phyloP scores from a whole-genome alignment of 306 rosid species.

The Pachyrhizus erosus region DNA sequence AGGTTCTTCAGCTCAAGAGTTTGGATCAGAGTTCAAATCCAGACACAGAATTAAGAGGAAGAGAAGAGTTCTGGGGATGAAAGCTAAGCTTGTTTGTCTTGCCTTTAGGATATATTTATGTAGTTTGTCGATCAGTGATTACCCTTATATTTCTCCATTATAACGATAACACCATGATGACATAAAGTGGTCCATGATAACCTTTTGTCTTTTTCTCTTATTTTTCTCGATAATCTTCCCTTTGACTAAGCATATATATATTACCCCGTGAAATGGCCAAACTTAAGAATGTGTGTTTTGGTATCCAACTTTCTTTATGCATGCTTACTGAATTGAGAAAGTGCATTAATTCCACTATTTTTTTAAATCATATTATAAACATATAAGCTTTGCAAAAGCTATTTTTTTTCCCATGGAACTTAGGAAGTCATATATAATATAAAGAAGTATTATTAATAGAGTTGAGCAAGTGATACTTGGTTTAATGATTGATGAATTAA shows the following conservation, averaged over 20 bases:
- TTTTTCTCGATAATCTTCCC: background rate
- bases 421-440: slow-evolving; percentile 11
- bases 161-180: slow-evolving; percentile 40
- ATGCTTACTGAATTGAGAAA: background rate
- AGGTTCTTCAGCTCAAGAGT: slow-evolving; percentile 29
- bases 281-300: background rate
- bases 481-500: slow-evolving; percentile 8
- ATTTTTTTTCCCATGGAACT: background rate
- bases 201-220: background rate
- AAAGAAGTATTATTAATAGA: background rate
- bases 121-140: slow-evolving; percentile 9
- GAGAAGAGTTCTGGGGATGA: slow-evolving; percentile 20
- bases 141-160: slow-evolving; percentile 38
- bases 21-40: background rate
- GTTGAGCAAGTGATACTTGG: slow-evolving; percentile 27
- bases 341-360: background rate
- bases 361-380: background rate
- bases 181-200: slow-evolving; percentile 26
- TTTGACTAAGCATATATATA: slow-evolving; percentile 35
- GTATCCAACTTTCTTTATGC: background rate
- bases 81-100: slow-evolving; percentile 16
- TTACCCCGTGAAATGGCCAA: slow-evolving; percentile 16
- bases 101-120: slow-evolving; percentile 44
- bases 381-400: background rate
- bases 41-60: slow-evolving; percentile 2